phyloP scores from a whole-genome alignment of 805 yeast genomes.

The Metschnikowia chrysomelidarum region DNA sequence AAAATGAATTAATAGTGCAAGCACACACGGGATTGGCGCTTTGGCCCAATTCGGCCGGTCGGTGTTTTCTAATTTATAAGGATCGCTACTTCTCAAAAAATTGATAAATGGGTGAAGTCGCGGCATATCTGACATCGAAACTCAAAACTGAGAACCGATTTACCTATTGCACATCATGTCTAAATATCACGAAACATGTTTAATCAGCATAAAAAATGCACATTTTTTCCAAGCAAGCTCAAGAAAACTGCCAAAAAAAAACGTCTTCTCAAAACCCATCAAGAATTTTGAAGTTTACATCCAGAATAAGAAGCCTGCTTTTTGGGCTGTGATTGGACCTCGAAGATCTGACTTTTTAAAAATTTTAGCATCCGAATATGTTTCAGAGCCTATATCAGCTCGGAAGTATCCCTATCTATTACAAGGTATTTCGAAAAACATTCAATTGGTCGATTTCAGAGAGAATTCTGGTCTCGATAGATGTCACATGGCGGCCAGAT shows the following conservation, averaged over 20 bases:
- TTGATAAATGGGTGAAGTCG: too few relatives aligned
- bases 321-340: constrained; percentile 40
- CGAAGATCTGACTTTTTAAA: constrained; percentile 53
- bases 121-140: too few relatives aligned
- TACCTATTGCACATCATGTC: too few relatives aligned
- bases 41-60: too few relatives aligned
- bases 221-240: constrained; percentile 18
- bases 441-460: constrained; percentile 34
- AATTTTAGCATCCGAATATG: constrained; percentile 53
- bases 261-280: constrained; percentile 28
- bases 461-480: constrained; percentile 37
- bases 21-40: too few relatives aligned
- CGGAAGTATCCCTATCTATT: constrained; percentile 54
- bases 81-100: too few relatives aligned
- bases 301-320: constrained; percentile 18
- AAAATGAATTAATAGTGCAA: too few relatives aligned
- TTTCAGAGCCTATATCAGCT: constrained; percentile 51
- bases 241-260: constrained; percentile 1
- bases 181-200: constrained; percentile 7
- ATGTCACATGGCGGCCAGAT: constrained; percentile 85
- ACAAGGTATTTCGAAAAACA: constrained; percentile 27
- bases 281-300: constrained; percentile 22
- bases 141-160: too few relatives aligned
- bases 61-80: too few relatives aligned
- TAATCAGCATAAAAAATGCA: constrained; percentile 25